Base-by-base conservation (phyloP, 768 basidiomycete genomes). In the Exidia glandulosa region DNA sequence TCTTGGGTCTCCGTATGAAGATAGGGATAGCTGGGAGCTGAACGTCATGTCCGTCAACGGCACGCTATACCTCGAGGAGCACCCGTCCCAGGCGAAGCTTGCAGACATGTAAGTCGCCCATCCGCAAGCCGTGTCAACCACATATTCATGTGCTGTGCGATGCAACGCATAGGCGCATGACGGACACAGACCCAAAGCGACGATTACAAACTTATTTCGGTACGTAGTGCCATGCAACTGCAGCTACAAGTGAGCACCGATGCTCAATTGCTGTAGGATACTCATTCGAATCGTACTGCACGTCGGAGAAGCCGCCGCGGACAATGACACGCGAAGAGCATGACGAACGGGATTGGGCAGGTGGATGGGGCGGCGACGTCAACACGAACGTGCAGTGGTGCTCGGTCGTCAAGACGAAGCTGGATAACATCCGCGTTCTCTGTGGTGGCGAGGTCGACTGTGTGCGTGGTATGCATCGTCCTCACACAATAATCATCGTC, bases 401-500 rank as follows among this genome's bases (percentile, higher is more conserved):
- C 66, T 85, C 82, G 62, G 85, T 95, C 57, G 87, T 92, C 50
- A 89, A 90, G 70, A 91, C 90, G 3, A 90, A 88, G 62, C 78
- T 94, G 29, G 88, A 85, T 0, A 77, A 82, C 59, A 80, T 77
- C 30, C 76, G 89, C 45, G 73, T 90, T 57, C 73, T 95, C 60
- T 82, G 94, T 54, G 92, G 92, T 1, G 92, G 93, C 4, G 92
- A 94, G 72, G 92, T 95, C 5, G 92, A 95, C 70, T 95, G 92
- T 67, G 83, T 93, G 25, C 77, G 83, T 70, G 87, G 90, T 88
- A 62, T 61, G 74, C 67, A 19, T 59, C 37, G 4, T 57, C 63
- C 30, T 57, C 41, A 3, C 9, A 45, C 36, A 33, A 37, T 13
- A 19, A 32, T 32, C 57, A 56, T 19, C 34, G 63, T 12, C 29